These are phyloP conservation scores for Zasmidium citrigriseum DNA, from an alignment of 2,329 filamentous ascomycete genomes.

Conservation along the genomic window DNA sequence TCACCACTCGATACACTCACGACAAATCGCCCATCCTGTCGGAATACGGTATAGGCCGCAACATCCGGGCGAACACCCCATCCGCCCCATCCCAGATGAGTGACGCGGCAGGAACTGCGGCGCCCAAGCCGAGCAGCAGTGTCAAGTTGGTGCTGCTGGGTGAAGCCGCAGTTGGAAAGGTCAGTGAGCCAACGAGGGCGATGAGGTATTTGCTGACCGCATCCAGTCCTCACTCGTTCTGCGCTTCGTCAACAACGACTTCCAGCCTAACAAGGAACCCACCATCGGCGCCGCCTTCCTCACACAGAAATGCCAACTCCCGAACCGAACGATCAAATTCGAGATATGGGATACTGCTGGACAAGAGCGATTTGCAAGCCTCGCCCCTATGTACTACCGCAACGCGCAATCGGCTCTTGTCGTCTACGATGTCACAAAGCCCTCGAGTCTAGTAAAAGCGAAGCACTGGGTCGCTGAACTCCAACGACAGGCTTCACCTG, in stretches of 20 bases:
- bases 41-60: constrained; percentile 30
- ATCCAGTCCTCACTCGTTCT: constrained; percentile 89
- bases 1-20: not conserved
- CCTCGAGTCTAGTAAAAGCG: constrained; percentile 90
- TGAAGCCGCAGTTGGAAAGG: constrained; percentile 98
- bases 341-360: constrained; percentile 97
- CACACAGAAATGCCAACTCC: constrained; percentile 97
- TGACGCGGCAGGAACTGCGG: constrained; percentile 59
- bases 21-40: constrained; percentile 25
- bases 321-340: constrained; percentile 72
- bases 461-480: constrained; percentile 99
- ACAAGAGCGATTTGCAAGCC: constrained; percentile 93
- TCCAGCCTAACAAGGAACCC: constrained; percentile 99
- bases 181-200: constrained; percentile 43
- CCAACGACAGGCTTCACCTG: constrained; percentile 91
- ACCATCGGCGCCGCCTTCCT: constrained; percentile 98
- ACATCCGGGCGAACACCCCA: constrained; percentile 30
- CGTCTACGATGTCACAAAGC: constrained; percentile 97
- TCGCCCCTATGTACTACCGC: constrained; percentile 99
- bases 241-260: constrained; percentile 99
- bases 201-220: constrained; percentile 17
- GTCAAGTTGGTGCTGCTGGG: constrained; percentile 98
- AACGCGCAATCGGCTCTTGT: constrained; percentile 97
- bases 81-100: constrained; percentile 57
- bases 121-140: constrained; percentile 96